Conservation (phyloP, 108 stramenopile genomes). For the Skeletonema grethae region DNA sequence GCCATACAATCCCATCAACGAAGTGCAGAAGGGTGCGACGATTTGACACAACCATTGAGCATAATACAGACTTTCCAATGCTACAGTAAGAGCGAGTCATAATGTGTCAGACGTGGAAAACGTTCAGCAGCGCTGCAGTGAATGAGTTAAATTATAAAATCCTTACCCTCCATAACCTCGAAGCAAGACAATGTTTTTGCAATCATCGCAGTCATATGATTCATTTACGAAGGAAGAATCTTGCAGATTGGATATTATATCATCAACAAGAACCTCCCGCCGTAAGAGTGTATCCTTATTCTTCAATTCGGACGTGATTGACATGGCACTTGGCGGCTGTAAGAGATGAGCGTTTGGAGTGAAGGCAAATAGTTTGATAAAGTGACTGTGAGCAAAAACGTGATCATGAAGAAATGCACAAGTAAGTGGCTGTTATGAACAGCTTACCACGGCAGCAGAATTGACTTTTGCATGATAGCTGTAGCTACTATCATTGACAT, state of each 20-base stretch:
- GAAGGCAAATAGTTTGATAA: neutral
- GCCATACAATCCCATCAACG: neutral
- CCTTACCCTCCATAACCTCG: conserved; percentile 1
- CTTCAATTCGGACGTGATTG: neutral
- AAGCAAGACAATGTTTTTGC: neutral
- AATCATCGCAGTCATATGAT: neutral
- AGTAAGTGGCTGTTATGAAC: neutral
- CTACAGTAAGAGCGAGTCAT: neutral
- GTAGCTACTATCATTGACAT: neutral
- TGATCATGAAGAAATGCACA: neutral
- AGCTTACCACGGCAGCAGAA: neutral
- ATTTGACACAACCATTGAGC: neutral
- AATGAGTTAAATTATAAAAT: neutral
- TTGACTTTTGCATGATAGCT: neutral
- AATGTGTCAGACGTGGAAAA: no score
- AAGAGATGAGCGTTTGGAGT: neutral
- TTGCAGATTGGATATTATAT: neutral
- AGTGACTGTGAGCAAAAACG: no score
- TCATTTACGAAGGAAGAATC: neutral
- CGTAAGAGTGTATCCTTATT: neutral
- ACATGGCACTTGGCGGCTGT: neutral
- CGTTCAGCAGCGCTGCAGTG: no score
- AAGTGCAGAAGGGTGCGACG: neutral
- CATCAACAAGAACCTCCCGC: neutral
- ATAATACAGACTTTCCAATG: neutral